Base-by-base conservation (phyloP, 2,329 filamentous ascomycete species). In the Periconia sp. region DNA sequence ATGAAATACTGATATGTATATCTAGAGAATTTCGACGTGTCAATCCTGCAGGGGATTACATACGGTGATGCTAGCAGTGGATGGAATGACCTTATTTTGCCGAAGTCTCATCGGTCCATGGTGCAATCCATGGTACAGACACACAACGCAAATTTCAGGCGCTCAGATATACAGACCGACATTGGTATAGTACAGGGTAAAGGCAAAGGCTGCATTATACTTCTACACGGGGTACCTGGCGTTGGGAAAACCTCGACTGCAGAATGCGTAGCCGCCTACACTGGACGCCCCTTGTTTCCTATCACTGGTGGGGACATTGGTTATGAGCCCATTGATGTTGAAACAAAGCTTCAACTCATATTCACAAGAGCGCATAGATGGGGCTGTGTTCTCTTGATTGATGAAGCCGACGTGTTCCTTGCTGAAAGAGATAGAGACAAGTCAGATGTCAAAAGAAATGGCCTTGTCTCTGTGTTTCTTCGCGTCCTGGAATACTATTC, bases 361-460 rank as follows among this genome's bases (percentile, higher is more conserved):
- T 65, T 80, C 2, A 72, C 75, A 33, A 76, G 81, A 68, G 71
- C 74, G 51, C 74, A 74, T 0, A 73, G 71, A 50, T 82, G 79
- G 79, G 76, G 77, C 19, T 76, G 77, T 17, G 71, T 82, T 15
- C 68, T 81, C 0, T 71, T 82, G 1, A 69, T 82, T 2, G 79
- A 81, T 59, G 79, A 82, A 56, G 79, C 76, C 9, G 76, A 79
- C 15, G 47, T 64, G 5, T 63, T 60, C 40, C 52, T 54, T 18
- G 41, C 41, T 15, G 23, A 45, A 20, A 41, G 52, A 2, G 23
- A 45, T n/a, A 41, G 52, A 2, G 41, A 46, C 35, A 31, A 45
- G 20, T 2, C 6, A 2, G 52, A 54, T 27, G 23, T 54, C 1
- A 41, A 45, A n/a, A 41, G 52, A 11, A 54, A 54, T 41, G 47